Conservation (phyloP, 148 eudicot genomes). For the Vaccinium vitisidaea region DNA sequence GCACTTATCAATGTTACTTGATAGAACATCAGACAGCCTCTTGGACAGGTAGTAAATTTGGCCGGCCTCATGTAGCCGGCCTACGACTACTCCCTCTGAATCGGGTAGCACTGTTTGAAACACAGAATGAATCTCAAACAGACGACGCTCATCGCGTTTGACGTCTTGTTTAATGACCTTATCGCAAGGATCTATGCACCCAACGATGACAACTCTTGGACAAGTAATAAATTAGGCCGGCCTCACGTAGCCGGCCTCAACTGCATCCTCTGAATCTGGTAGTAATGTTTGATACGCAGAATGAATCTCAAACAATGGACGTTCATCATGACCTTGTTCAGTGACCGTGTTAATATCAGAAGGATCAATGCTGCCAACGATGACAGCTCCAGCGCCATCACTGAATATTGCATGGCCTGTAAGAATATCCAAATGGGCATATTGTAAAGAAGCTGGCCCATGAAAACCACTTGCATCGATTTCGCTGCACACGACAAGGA, state of each 20-base stretch:
- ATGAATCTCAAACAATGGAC: constrained; percentile 17
- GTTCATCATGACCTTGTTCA: neutral
- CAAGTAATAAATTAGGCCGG: neutral
- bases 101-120: constrained; percentile 11
- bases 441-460: neutral
- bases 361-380: constrained; percentile 4
- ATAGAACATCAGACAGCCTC: neutral
- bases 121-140: constrained; percentile 15
- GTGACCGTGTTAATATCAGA: neutral
- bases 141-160: no score
- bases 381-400: constrained; percentile 19
- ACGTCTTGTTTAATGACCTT: no score
- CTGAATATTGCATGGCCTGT: constrained; percentile 20
- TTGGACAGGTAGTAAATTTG: neutral
- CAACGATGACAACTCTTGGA: no score
- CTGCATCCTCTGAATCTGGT: neutral
- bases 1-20: constrained; percentile 8
- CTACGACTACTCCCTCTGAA: neutral
- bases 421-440: constrained; percentile 9
- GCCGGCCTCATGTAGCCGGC: constrained; percentile 11
- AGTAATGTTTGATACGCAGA: constrained; percentile 4
- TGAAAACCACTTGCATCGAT: neutral
- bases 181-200: no score
- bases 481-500: constrained; percentile 6
- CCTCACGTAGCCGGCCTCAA: constrained; percentile 11